Conservation (phyloP, 1,139 yeast species). For the Ogataea hybrid region DNA sequence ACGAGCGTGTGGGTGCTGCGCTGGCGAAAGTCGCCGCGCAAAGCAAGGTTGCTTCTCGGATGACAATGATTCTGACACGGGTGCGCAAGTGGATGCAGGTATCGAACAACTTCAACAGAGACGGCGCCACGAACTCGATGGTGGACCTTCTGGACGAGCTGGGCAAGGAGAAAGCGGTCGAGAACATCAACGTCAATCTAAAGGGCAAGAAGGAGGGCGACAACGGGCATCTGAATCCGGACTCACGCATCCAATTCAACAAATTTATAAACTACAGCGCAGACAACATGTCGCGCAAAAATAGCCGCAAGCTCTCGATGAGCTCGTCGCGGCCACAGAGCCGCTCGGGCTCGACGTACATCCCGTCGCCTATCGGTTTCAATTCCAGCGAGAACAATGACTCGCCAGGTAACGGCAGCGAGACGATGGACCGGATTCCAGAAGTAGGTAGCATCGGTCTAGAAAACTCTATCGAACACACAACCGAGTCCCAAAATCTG, state of each 20-base stretch:
- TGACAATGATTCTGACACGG: conserved; percentile 43
- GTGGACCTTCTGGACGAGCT: conserved; percentile 43
- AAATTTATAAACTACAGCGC: conserved; percentile 28
- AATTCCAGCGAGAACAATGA: too few species aligned
- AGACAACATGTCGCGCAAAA: too few species aligned
- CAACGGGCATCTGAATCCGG: conserved; percentile 22
- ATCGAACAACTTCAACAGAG: conserved; percentile 36
- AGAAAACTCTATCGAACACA: too few species aligned
- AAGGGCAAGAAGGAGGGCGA: conserved; percentile 23
- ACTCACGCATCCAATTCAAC: conserved; percentile 27
- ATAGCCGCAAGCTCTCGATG: too few species aligned
- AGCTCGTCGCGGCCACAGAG: too few species aligned
- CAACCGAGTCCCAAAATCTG: too few species aligned
- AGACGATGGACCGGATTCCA: too few species aligned
- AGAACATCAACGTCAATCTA: conserved; percentile 39
- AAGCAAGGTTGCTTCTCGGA: conserved; percentile 41
- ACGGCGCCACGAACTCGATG: conserved; percentile 39
- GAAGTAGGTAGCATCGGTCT: too few species aligned
- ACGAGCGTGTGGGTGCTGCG: conserved; percentile 32
- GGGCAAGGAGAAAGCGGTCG: conserved; percentile 47
- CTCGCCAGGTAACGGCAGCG: too few species aligned
- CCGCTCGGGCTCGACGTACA: too few species aligned
- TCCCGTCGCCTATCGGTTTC: too few species aligned
- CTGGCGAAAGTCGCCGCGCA: conserved; percentile 28
- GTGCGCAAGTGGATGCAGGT: conserved; percentile 49